Conservation (phyloP, 2,329 filamentous ascomycete species). For the Paracoccidioides brasiliensis region DNA sequence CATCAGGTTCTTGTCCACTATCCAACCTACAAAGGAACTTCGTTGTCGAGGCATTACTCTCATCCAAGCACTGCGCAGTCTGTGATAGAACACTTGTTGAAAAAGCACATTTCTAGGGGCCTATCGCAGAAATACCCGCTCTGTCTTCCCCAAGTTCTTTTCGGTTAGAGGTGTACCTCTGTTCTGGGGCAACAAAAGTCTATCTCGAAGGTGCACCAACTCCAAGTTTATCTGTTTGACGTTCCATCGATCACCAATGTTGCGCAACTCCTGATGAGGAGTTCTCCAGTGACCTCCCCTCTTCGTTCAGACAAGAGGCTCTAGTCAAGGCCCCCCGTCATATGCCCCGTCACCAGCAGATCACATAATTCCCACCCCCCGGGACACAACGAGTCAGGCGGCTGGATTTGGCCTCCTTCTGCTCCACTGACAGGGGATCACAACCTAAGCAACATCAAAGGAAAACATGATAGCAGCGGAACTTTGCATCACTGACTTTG, state of each 20-base stretch:
- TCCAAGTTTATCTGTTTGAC: not conserved
- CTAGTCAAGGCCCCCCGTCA: not conserved
- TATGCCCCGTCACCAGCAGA: not conserved
- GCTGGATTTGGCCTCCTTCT: not conserved
- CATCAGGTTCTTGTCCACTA: not conserved
- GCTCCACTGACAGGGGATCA: no score
- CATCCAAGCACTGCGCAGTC: not conserved
- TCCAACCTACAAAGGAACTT: not conserved
- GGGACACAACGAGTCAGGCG: not conserved
- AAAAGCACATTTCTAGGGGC: not conserved
- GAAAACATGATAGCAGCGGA: not conserved
- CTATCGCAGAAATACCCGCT: not conserved
- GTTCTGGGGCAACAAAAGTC: not conserved
- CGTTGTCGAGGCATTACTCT: not conserved
- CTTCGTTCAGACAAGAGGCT: no score
- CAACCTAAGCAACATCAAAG: not conserved
- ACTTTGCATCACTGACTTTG: not conserved
- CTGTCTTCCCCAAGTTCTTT: not conserved
- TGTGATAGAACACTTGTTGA: not conserved
- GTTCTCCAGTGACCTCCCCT: not conserved
- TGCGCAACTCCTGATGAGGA: not conserved
- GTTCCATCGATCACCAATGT: not conserved
- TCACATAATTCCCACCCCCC: not conserved
- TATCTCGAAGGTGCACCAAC: not conserved
- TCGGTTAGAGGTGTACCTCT: not conserved